Evolutionary conservation across 1,284 basidiomycete genomes (phyloP).

Genomic region (Fistulinella staudtii): DNA sequence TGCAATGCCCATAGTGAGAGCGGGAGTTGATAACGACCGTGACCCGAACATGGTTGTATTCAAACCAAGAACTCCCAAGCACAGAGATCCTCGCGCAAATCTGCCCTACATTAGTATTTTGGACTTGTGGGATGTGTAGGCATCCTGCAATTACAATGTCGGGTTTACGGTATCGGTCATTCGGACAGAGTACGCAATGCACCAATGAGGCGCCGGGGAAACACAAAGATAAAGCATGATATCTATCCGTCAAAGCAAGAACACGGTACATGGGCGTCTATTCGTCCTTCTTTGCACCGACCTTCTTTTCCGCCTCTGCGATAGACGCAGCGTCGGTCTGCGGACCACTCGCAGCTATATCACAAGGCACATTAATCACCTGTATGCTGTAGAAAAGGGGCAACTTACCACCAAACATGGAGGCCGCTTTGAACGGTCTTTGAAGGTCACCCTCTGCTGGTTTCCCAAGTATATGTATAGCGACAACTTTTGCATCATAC

Average conservation of each 20-base stretch:
- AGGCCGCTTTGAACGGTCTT: constrained; percentile 84
- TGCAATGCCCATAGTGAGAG: no score
- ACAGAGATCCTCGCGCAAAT: no score
- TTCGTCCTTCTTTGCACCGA: constrained; percentile 77
- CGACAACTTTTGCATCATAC: constrained; percentile 80
- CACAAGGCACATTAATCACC: neutral
- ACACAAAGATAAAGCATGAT: constrained; percentile 11
- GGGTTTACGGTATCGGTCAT: no score
- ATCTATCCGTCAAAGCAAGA: constrained; percentile 21
- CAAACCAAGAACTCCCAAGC: no score
- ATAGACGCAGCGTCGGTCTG: constrained; percentile 84
- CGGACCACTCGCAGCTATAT: constrained; percentile 49
- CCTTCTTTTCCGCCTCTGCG: constrained; percentile 82
- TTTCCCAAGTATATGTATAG: constrained; percentile 75
- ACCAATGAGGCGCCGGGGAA: constrained; percentile 1
- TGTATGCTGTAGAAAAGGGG: neutral
- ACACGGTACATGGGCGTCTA: constrained; percentile 30
- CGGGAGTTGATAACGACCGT: no score
- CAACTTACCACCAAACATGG: constrained; percentile 66
- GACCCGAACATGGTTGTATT: no score
- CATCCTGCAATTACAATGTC: no score
- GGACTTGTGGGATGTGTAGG: no score
- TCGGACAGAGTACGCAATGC: no score
- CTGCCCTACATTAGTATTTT: no score
- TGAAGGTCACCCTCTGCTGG: constrained; percentile 83